Evolutionary conservation across 1,139 yeast species (phyloP), one percentile per base, ranked within the genome.

Genomic region (Pichia sp.): DNA sequence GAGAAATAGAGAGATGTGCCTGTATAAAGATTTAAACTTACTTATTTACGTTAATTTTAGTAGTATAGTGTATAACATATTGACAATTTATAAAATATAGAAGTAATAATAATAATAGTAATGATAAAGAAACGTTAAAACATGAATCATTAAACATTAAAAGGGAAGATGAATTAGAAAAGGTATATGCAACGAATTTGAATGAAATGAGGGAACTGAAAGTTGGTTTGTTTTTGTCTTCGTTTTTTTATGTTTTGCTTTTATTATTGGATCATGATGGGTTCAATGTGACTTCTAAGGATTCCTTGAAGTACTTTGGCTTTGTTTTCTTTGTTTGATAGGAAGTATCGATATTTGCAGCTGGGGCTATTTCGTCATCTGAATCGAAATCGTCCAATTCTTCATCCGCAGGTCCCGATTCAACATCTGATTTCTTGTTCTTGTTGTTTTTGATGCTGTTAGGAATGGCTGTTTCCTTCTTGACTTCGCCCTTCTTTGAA

Each of bases 221-320:
- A 36, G n/a, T 22, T 22, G 31, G 32, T 28, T 14, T n/a, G 24
- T 28, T n/a, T 15, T 28, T 35, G n/a, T 38, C 24, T 32, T 38
- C 17, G 15, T 7, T 18, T 21, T 19, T 14, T 28, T 28, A 12
- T 38, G 20, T 12, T 19, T 39, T 18, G 32, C 22, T 34, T 28
- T 10, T 22, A 38, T n/a, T 24, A 24, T 24, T 24, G 10, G 27
- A 24, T 24, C 10, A 32, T 6, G 36, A 14, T 12, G 31, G 17
- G 30, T 32, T 31, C 32, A 31, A 36, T 17, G 42, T 48, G 17
- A 47, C 47, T 37, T 50, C 53, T 28, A 50, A 50, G 1, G 53
- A 50, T 39, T 50, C 53, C 32, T 50, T 50, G 11, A 42, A 50
- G 7, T 27, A 14, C 38, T 50, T 50, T 9, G 53, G 46, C 12